Conservation (phyloP, 2,329 filamentous ascomycete genomes). For the Lomentospora prolificans region DNA sequence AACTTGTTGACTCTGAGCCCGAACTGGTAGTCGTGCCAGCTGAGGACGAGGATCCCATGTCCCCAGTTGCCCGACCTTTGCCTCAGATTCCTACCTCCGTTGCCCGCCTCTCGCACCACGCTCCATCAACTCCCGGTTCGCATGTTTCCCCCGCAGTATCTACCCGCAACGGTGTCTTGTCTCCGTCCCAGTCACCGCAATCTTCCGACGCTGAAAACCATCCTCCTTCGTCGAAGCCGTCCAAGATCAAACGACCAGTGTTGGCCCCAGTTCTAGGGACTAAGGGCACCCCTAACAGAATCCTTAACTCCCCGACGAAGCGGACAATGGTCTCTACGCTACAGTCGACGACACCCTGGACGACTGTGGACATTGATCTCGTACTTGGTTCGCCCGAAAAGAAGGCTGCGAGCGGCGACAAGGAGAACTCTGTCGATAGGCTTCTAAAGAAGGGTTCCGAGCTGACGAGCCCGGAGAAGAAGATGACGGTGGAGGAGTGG, state of each 20-base stretch:
- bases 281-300: conserved; percentile 35
- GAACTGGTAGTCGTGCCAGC: conserved; percentile 11
- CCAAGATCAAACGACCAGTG: conserved; percentile 32
- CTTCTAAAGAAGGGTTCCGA: conserved; percentile 46
- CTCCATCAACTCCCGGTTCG: conserved; percentile 33
- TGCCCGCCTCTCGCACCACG: conserved; percentile 9
- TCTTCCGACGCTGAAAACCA: conserved; percentile 75
- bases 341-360: conserved; percentile 56
- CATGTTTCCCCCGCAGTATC: conserved; percentile 34
- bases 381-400: conserved; percentile 42
- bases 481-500: conserved; percentile 93
- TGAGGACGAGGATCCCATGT: not conserved
- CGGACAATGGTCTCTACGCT: conserved; percentile 46
- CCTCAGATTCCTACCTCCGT: conserved; percentile 19
- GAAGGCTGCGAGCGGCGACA: conserved; percentile 20
- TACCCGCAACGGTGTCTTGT: conserved; percentile 43
- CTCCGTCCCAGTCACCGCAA: conserved; percentile 60
- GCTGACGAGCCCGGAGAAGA: conserved; percentile 67
- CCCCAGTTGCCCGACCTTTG: conserved; percentile 17
- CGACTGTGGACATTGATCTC: conserved; percentile 63
- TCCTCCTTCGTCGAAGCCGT: conserved; percentile 56
- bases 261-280: conserved; percentile 27
- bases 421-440: conserved; percentile 32
- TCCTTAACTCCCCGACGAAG: conserved; percentile 50
- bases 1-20: conserved; percentile 8